Evolutionary conservation across 495 filamentous ascomycete species (phyloP).

Genomic region (Penicilliopsis zonata): DNA sequence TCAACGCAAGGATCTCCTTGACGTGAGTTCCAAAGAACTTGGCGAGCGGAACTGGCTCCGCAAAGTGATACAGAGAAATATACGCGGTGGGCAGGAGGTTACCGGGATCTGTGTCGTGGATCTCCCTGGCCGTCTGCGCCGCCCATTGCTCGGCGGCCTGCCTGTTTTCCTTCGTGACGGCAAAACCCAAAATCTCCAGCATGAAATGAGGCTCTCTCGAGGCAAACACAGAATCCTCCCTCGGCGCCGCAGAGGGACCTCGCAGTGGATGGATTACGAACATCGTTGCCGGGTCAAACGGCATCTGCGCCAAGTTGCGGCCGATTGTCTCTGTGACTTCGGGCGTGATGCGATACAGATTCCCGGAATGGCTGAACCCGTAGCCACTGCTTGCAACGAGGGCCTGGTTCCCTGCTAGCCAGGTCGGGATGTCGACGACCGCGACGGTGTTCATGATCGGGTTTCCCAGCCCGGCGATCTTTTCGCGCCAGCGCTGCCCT

Average conservation of each 20-base stretch:
- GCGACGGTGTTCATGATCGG: slow-evolving; percentile 16
- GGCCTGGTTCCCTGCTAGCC: slow-evolving; percentile 5
- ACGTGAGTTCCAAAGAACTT: no score
- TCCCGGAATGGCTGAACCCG: slow-evolving; percentile 14
- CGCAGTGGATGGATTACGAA: slow-evolving; percentile 22
- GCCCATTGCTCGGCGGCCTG: slow-evolving; percentile 16
- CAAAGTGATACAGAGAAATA: slow-evolving; percentile 12
- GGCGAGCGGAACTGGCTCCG: no score
- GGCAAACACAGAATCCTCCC: slow-evolving; percentile 15
- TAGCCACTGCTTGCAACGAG: slow-evolving; percentile 9
- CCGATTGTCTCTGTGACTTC: slow-evolving; percentile 13
- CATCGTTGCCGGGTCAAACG: slow-evolving; percentile 9
- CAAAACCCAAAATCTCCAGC: slow-evolving; percentile 19
- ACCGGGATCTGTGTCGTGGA: slow-evolving; percentile 5
- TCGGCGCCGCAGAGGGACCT: slow-evolving; percentile 5
- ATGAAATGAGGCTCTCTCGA: slow-evolving; percentile 24
- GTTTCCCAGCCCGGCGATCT: slow-evolving; percentile 14
- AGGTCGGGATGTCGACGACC: slow-evolving; percentile 12
- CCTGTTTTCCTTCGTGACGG: not conserved
- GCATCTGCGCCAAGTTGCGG: slow-evolving; percentile 11
- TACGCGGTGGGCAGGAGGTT: slow-evolving; percentile 19
- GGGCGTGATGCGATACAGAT: slow-evolving; percentile 8
- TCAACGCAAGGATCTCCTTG: no score
- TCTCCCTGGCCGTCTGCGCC: not conserved
- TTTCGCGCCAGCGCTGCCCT: slow-evolving; percentile 17